Evolutionary conservation across 2,329 filamentous ascomycete species (phyloP), one percentile per base, ranked within the genome.

Genomic region (Lizonia empirigonia): DNA sequence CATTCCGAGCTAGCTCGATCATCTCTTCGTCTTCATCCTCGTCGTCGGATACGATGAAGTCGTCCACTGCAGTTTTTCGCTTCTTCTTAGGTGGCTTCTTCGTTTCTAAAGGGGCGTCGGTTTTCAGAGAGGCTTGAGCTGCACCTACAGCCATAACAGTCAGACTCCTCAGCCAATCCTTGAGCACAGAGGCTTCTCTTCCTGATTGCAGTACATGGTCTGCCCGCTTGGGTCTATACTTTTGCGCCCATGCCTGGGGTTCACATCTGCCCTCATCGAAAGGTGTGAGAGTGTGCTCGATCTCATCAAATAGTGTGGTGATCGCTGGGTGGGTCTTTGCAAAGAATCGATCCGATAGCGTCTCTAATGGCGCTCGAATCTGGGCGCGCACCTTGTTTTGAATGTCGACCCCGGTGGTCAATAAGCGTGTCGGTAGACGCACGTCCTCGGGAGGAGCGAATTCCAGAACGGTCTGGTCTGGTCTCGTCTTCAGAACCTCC

Each of bases 231-330:
- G 94, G 94, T 0, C 89, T 84, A 73, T 97, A 96, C 65, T 97
- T 97, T 32, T 93, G 87, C 2, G 80, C 72, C 94, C 94, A 99
- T 7, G 84, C 74, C 22, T 81, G 74, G 2, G 78, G 79, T 66
- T 97, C 93, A 61, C 89, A 96, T 40, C 81, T 82, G 7, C 86
- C 89, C 55, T 77, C 82, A 69, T 99, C 94, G 64, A 92, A 97
- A 0, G 92, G 86, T 4, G 89, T 92, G 10, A 92, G 77, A 0
- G 79, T 79, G 1, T 78, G 79, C 35, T 79, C 74, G 24, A 97
- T 79, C 0, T 80, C 78, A 2, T 77, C 70, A 62, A 86, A 89
- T 2, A 91, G 76, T 2, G 78, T 77, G 10, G 70, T 62, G 37
- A 94, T 70, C 15, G 84, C 82, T 9, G 86, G 79, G 68, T 91